Base-by-base conservation (phyloP, 495 filamentous ascomycete genomes). In the Penicillium diatomitis region DNA sequence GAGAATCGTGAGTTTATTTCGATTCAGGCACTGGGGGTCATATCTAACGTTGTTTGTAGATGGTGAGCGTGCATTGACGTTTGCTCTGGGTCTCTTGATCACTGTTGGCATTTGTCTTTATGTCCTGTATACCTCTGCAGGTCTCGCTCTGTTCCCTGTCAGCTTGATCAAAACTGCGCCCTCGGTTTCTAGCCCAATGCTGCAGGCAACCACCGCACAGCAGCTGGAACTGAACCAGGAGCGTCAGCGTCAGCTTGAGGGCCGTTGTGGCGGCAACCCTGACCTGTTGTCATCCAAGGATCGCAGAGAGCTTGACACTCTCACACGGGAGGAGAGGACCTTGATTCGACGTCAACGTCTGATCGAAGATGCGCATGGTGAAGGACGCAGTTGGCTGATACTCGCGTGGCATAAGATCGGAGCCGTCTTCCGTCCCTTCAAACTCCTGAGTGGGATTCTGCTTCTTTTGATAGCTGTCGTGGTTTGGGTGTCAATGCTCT, bases 1-100 rank as follows among this genome's bases (percentile, higher is more conserved):
- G 85, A 92, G 60, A 95, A 95, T 60, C 86, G 84, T 86, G 66
- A 66, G 47, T 40, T 12, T 40, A 3, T 28, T 20, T 20, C 20
- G 2, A 20, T 20, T 20, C 20, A 20, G 20, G 20, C 20, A 20
- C 20, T 20, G 20, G 20, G 20, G 20, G 20, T 20, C 20, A 20
- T 20, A n/a, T 20, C 45, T 63, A 40, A 60, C 32, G 39, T 20
- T 41, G 3, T 6, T 4, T 45, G 3, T 36, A 86, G 84, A 88
- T 65, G 90, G 89, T 50, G 92, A 96, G 69, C 87, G 92, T 51
- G 87, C 90, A 11, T 73, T 98, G 41, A 88, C 88, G 29, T 98
- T 98, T 67, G 79, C 81, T 6, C 70, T 95, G 27, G 92, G 92
- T 3, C 70, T 96, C 29, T 75, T 98, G 31, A 87, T 91, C 39